phyloP scores from a whole-genome alignment of 768 basidiomycete species.

The Mycena albidolilacea region DNA sequence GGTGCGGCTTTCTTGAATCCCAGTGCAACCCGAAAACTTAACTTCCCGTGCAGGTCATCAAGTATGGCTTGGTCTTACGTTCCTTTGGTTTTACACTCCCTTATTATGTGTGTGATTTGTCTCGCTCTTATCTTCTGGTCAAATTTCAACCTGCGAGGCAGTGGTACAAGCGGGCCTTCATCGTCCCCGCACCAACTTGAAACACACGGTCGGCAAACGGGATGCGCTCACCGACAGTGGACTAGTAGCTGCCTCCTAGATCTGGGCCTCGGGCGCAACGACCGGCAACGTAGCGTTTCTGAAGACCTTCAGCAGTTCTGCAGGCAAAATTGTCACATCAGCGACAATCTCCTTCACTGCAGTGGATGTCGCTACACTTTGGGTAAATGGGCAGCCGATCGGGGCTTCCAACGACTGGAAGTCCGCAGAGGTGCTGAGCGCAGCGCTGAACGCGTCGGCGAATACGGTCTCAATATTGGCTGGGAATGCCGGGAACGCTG shows the following conservation, averaged over 20 bases:
- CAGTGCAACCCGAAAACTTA: not conserved
- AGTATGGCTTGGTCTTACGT: not conserved
- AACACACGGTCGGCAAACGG: not conserved
- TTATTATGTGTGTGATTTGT: not conserved
- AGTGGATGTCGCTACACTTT: conserved; percentile 12
- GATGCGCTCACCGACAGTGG: conserved; percentile 9
- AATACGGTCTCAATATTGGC: conserved; percentile 24
- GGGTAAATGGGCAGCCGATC: conserved; percentile 36
- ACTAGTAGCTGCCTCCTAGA: conserved; percentile 33
- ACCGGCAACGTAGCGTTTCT: conserved; percentile 30
- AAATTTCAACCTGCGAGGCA: not conserved
- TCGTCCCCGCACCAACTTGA: not conserved
- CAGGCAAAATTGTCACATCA: not conserved
- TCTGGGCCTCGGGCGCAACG: conserved; percentile 23
- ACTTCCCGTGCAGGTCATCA: not conserved
- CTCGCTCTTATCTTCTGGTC: not conserved
- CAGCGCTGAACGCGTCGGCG: conserved; percentile 12
- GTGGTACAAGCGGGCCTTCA: conserved; percentile 2
- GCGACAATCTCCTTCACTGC: conserved; percentile 32
- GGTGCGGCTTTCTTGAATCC: not conserved
- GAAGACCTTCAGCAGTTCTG: conserved; percentile 7
- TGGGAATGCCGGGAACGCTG: not conserved
- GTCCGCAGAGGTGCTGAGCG: conserved; percentile 1
- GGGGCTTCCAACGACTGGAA: conserved; percentile 4
- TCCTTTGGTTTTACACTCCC: not conserved